Conservation (phyloP, 2,329 filamentous ascomycete genomes). For the Sphaerulina vaccinii region DNA sequence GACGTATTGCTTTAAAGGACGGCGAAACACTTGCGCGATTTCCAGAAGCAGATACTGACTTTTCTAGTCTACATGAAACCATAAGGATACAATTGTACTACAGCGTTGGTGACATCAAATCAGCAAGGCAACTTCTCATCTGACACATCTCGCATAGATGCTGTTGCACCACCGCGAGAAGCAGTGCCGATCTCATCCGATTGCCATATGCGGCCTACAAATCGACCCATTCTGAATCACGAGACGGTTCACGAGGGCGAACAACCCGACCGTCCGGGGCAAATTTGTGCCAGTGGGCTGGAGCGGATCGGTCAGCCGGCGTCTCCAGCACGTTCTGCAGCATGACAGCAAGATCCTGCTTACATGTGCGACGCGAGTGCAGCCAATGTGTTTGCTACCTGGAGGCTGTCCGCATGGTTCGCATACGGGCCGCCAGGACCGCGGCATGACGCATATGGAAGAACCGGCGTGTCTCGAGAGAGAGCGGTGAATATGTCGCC, state of each 20-base stretch:
- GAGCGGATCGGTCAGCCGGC: neutral
- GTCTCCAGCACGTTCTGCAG: neutral
- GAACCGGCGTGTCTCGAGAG: neutral
- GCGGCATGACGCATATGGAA: neutral
- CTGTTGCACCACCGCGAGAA: neutral
- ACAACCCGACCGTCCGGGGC: neutral
- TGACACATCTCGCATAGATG: neutral
- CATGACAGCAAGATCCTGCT: neutral
- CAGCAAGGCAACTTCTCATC: constrained; percentile 10
- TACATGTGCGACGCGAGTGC: neutral
- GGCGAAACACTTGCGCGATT: neutral
- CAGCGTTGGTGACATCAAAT: neutral
- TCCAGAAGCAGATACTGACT: neutral
- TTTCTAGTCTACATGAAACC: neutral
- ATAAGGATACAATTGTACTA: neutral
- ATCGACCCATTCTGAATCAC: neutral
- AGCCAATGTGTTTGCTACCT: neutral
- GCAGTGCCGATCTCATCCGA: neutral
- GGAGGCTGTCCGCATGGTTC: neutral
- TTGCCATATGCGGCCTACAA: neutral
- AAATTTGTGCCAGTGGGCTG: neutral
- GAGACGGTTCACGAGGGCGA: neutral
- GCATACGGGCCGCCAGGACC: neutral
- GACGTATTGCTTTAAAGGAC: neutral
- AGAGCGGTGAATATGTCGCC: neutral